A percentile compares a stretch with the other conserved stretches of the same genome.
These are phyloP conservation scores for Zygotorulaspora mrakii DNA, from an alignment of 1,139 yeast species.

Conservation along the genomic window DNA sequence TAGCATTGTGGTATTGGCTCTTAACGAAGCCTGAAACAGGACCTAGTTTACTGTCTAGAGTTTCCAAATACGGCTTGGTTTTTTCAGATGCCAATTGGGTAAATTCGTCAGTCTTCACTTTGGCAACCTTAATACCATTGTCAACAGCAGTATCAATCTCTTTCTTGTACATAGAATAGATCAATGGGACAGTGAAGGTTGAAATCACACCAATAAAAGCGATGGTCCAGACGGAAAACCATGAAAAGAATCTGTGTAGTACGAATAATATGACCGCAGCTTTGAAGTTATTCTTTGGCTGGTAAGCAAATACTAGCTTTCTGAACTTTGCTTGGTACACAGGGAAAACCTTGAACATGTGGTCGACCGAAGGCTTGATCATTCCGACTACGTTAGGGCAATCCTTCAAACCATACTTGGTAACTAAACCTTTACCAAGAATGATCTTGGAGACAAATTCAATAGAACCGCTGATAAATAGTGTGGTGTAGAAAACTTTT, in stretches of 20 bases:
- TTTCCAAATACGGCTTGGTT: constrained; percentile 43
- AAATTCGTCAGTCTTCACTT: constrained; percentile 53
- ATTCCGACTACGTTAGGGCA: constrained; percentile 36
- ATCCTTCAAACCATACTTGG: constrained; percentile 42
- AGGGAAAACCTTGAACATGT: constrained; percentile 30
- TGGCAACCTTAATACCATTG: constrained; percentile 53
- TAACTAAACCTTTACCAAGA: constrained; percentile 68
- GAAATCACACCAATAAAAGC: constrained; percentile 53
- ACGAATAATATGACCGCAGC: constrained; percentile 65
- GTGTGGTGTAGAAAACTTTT: constrained; percentile 40
- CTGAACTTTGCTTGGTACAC: constrained; percentile 33
- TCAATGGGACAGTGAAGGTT: constrained; percentile 71
- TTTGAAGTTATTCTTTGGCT: constrained; percentile 56
- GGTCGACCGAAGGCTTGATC: constrained; percentile 48
- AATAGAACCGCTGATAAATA: constrained; percentile 57
- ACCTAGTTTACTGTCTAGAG: constrained; percentile 54
- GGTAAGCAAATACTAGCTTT: constrained; percentile 33
- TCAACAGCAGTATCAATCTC: constrained; percentile 75
- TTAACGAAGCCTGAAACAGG: constrained; percentile 59
- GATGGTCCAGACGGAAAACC: constrained; percentile 71
- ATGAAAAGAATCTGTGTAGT: constrained; percentile 68
- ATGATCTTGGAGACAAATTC: constrained; percentile 65
- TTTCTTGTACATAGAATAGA: constrained; percentile 70
- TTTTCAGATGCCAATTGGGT: constrained; percentile 52
- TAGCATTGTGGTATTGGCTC: constrained; percentile 66